These are phyloP conservation scores for Penicillium sp. DNA, from an alignment of 2,329 filamentous ascomycete genomes.

Conservation along the genomic window DNA sequence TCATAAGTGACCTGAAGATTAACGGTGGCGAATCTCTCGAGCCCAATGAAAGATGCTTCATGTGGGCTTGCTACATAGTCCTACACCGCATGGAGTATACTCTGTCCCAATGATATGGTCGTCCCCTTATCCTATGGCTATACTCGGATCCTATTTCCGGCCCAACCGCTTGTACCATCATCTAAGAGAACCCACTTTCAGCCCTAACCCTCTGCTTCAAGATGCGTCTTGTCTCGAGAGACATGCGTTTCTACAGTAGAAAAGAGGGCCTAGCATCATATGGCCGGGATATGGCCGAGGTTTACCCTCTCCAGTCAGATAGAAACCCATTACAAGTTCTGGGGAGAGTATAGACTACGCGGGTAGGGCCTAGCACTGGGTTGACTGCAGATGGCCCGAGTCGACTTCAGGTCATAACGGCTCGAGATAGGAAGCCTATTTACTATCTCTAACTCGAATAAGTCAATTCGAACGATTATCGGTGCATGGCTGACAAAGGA, in stretches of 20 bases:
- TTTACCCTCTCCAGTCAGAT: not conserved
- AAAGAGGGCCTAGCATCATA: too few relatives aligned
- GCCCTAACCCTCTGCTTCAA: not conserved
- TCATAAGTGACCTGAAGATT: slow-evolving; percentile 1
- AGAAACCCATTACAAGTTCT: not conserved
- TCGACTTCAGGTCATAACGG: not conserved
- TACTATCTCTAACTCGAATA: not conserved
- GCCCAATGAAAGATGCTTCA: not conserved
- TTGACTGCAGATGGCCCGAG: not conserved
- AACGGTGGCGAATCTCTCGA: not conserved
- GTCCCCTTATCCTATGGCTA: not conserved
- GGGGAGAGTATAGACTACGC: slow-evolving; percentile 3
- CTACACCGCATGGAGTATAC: too few relatives aligned
- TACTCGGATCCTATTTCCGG: not conserved
- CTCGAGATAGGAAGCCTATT: not conserved
- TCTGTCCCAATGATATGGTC: not conserved
- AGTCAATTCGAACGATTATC: slow-evolving; percentile 2
- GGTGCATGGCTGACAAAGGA: not conserved
- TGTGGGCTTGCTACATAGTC: too few relatives aligned
- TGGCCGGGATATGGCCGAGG: not conserved
- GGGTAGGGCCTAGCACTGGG: not conserved
- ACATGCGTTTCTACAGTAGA: too few relatives aligned
- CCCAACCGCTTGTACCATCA: not conserved
- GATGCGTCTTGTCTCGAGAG: not conserved
- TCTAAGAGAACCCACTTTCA: not conserved